Evolutionary conservation across 2,329 filamentous ascomycete genomes (phyloP).

Genomic region (Monilinia polystroma): DNA sequence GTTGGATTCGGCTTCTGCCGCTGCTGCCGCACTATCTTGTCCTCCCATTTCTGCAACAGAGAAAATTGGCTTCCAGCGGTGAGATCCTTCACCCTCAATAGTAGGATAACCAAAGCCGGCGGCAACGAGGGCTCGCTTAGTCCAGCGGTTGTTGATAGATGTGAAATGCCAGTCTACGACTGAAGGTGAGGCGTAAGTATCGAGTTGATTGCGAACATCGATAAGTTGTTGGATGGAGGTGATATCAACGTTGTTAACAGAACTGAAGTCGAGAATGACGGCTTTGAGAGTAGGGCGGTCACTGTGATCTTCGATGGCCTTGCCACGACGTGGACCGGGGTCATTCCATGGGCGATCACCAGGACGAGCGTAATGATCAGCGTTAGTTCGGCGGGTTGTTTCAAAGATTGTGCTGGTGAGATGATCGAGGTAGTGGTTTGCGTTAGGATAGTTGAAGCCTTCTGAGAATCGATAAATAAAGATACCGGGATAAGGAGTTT

Average conservation of each 20-base stretch:
- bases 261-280: constrained; percentile 90
- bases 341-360: constrained; percentile 96
- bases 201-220: constrained; percentile 91
- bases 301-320: constrained; percentile 47
- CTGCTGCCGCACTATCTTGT: constrained; percentile 64
- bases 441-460: constrained; percentile 95
- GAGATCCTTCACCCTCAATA: constrained; percentile 43
- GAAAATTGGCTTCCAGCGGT: constrained; percentile 92
- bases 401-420: constrained; percentile 66
- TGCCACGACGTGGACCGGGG: constrained; percentile 67
- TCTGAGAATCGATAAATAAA: constrained; percentile 96
- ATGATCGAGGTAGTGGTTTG: constrained; percentile 82
- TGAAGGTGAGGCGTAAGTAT: constrained; percentile 76
- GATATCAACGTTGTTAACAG: constrained; percentile 90
- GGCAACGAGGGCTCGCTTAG: constrained; percentile 81
- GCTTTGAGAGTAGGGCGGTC: constrained; percentile 73
- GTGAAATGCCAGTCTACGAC: constrained; percentile 94
- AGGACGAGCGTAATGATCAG: constrained; percentile 59
- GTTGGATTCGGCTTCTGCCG: constrained; percentile 59
- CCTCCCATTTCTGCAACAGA: constrained; percentile 85
- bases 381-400: constrained; percentile 74
- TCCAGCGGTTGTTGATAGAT: constrained; percentile 92
- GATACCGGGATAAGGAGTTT: constrained; percentile 82
- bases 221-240: constrained; percentile 91
- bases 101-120: constrained; percentile 87